phyloP scores from a whole-genome alignment of 2,329 filamentous ascomycete genomes.

The Cladosporium cucumerinum region DNA sequence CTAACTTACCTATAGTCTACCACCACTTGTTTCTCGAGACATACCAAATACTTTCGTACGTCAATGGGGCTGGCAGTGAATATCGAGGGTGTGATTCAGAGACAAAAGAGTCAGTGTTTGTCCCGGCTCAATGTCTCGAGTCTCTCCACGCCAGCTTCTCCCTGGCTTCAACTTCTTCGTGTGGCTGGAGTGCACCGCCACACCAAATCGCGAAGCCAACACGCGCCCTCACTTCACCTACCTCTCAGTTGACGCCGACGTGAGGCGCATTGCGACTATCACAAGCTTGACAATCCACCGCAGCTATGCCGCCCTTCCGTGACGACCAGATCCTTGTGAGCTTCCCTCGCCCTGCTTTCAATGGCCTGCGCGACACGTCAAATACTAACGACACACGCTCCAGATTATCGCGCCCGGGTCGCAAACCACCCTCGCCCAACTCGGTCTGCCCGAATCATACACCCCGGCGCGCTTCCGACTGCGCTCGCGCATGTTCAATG shows the following conservation, averaged over 20 bases:
- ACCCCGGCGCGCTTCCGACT: constrained; percentile 84
- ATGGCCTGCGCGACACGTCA: neutral
- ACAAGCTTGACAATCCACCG: neutral
- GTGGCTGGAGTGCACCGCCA: neutral
- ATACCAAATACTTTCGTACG: too few relatives aligned
- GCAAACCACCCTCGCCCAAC: constrained; percentile 83
- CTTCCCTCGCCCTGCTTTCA: neutral
- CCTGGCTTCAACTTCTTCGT: neutral
- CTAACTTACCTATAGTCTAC: too few relatives aligned
- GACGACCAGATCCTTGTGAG: constrained; percentile 36
- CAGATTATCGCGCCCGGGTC: constrained; percentile 75
- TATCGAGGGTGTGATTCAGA: neutral
- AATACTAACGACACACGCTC: constrained; percentile 11
- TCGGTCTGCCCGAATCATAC: constrained; percentile 84
- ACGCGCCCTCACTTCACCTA: constrained; percentile 8
- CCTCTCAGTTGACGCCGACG: neutral
- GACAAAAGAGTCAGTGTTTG: neutral
- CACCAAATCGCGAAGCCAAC: constrained; percentile 1
- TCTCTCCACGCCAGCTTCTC: neutral
- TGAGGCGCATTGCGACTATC: neutral
- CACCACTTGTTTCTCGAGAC: too few relatives aligned
- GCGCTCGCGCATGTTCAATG: constrained; percentile 88
- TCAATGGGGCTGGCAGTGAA: too few relatives aligned
- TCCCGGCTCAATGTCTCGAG: too few relatives aligned
- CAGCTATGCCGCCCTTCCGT: constrained; percentile 33